Percentiles rank a stretch among this genome's conserved stretches.
Evolutionary conservation across 2,329 filamentous ascomycete genomes (phyloP).

Genomic region (Penicillium sp.): DNA sequence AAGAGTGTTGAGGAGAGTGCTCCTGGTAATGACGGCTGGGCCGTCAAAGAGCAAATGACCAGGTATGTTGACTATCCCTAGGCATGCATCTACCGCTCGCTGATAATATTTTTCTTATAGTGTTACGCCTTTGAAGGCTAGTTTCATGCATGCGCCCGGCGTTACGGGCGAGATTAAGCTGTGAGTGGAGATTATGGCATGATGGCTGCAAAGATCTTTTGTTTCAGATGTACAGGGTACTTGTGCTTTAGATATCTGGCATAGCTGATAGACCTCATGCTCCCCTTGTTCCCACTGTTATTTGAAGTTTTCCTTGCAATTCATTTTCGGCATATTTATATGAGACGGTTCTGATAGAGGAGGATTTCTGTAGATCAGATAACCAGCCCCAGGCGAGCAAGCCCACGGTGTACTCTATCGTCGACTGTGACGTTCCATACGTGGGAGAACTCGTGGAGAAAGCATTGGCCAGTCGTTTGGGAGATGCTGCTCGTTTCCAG

Average conservation of each 20-base stretch:
- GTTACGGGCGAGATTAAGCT: slow-evolving; percentile 73
- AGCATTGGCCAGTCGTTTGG: slow-evolving; percentile 66
- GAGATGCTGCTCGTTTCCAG: slow-evolving; percentile 51
- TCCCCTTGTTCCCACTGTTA: slow-evolving; percentile 14
- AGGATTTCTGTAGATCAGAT: slow-evolving; percentile 36
- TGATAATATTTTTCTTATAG: slow-evolving; percentile 46
- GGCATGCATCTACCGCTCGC: neutral
- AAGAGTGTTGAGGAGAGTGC: slow-evolving; percentile 76
- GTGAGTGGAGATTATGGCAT: slow-evolving; percentile 60
- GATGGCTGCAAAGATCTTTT: slow-evolving; percentile 16
- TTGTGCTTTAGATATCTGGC: slow-evolving; percentile 26
- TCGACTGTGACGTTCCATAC: slow-evolving; percentile 85
- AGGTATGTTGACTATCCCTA: slow-evolving; percentile 56
- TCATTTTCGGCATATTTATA: neutral
- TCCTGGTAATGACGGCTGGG: slow-evolving; percentile 90
- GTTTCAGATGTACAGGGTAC: slow-evolving; percentile 27
- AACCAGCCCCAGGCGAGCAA: slow-evolving; percentile 43
- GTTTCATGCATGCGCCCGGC: slow-evolving; percentile 77
- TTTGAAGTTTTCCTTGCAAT: slow-evolving; percentile 1
- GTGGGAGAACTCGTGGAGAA: slow-evolving; percentile 81
- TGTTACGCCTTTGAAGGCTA: slow-evolving; percentile 86
- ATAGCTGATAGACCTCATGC: slow-evolving; percentile 28
- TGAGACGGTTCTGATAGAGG: slow-evolving; percentile 33
- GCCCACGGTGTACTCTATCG: slow-evolving; percentile 64
- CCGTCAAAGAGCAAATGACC: slow-evolving; percentile 81